Base-by-base conservation (phyloP, 768 basidiomycete species). In the Gloeopeniophorella convolvens region DNA sequence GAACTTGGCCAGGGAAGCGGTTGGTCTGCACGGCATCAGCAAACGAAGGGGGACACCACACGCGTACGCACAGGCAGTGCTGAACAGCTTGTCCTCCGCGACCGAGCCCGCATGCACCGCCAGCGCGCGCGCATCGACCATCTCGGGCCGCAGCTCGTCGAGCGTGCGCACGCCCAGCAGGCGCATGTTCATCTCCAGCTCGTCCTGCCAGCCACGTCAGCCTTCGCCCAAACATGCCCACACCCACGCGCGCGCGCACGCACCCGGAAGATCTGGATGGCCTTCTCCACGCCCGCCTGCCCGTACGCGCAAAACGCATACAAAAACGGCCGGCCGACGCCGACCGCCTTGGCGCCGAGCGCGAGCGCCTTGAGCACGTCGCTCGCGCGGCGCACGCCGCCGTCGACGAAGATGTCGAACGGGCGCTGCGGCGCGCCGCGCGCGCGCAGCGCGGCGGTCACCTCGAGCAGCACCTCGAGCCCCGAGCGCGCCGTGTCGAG, bases 111-210 rank as follows among this genome's bases (percentile, higher is more conserved):
- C 3, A 7, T 39, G 37, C 37, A 39, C 37, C 13, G 5, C 24
- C 21, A 39, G 24, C 20, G 37, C 37, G 21, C 37, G 37, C 11
- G 37, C 0, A 4, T 97, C 91, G 7, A 98, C 90, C 94, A 98
- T 94, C 36, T 81, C 79, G 0, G 87, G 89, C 1, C 82, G 79
- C 48, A 98, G 70, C 27, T 97, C 90, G 45, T 75, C 75, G 37
- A 98, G 65, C 0, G 78, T 85, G 3, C 74, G 80, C 0, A 93
- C 93, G 7, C 95, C 95, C 23, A 99, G 68, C 2, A 98, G 73
- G 13, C 94, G 84, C 79, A 97, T 77, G 68, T 95, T 93, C 95
- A 98, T 97, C 72, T 94, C 90, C 59, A 99, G 90, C 66, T 99
- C 95, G 59, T 94, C 90, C 91, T 97, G 62, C 8, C 21, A 45